Evolutionary conservation across 805 yeast species (phyloP).

Genomic region (Starmera dryadoides): DNA sequence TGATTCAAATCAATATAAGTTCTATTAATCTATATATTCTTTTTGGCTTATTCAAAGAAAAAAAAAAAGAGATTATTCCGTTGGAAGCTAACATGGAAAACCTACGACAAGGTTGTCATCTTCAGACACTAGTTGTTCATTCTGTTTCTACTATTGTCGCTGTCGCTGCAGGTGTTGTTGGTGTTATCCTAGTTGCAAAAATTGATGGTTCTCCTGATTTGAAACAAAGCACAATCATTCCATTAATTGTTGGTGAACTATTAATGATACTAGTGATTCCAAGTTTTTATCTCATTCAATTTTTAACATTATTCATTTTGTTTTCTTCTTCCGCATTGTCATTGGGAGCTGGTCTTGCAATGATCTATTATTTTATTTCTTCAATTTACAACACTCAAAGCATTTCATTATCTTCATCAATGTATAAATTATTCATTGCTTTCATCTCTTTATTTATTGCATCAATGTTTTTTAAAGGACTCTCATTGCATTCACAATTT

Average conservation of each 20-base stretch:
- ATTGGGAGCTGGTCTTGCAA: constrained; percentile 19
- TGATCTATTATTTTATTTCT: constrained; percentile 2
- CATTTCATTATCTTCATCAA: neutral
- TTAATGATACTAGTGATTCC: constrained; percentile 7
- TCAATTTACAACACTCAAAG: neutral
- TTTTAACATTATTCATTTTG: neutral
- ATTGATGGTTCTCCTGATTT: too few species aligned
- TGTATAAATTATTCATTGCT: constrained; percentile 2
- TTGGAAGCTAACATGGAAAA: too few species aligned
- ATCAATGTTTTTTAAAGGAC: constrained; percentile 5
- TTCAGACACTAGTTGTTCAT: too few species aligned
- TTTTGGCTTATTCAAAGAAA: too few species aligned
- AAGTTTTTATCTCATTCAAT: neutral
- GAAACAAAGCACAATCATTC: too few species aligned
- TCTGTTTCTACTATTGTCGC: too few species aligned
- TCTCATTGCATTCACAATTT: constrained; percentile 3
- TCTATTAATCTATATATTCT: too few species aligned
- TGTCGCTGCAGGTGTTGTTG: neutral
- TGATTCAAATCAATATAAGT: too few species aligned
- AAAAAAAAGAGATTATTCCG: too few species aligned
- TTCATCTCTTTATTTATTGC: constrained; percentile 6
- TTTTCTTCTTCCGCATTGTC: constrained; percentile 6
- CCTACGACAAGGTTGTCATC: too few species aligned
- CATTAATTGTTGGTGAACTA: constrained; percentile 9
- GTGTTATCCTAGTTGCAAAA: too few species aligned